Conservation (phyloP, 2,329 filamentous ascomycete genomes). For the Xylaria sp. region DNA sequence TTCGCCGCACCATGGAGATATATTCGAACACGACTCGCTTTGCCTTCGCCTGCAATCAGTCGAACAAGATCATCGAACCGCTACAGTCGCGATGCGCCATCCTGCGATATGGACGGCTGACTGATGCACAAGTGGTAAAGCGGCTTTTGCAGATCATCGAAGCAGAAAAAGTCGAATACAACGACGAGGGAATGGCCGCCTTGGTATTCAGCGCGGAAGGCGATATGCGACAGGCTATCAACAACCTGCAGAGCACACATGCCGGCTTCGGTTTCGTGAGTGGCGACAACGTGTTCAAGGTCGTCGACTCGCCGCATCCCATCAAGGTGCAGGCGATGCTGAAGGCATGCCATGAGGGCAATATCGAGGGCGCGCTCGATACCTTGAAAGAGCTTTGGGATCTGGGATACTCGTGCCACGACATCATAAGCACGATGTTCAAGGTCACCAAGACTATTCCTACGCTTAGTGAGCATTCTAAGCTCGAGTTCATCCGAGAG, state of each 20-base stretch:
- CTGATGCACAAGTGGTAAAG: slow-evolving; percentile 92
- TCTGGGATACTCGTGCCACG: slow-evolving; percentile 96
- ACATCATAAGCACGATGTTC: slow-evolving; percentile 99
- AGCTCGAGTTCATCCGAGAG: slow-evolving; percentile 97
- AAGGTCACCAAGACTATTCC: slow-evolving; percentile 96
- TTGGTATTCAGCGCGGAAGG: slow-evolving; percentile 97
- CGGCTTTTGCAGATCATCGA: slow-evolving; percentile 91
- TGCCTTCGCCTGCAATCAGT: slow-evolving; percentile 98
- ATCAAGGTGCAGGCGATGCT: slow-evolving; percentile 99
- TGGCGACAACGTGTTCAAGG: slow-evolving; percentile 96
- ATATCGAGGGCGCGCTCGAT: slow-evolving; percentile 88
- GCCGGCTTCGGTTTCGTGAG: slow-evolving; percentile 98
- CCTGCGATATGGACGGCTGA: slow-evolving; percentile 90
- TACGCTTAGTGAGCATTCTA: slow-evolving; percentile 90
- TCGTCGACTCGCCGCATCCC: slow-evolving; percentile 95
- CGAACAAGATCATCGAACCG: slow-evolving; percentile 99
- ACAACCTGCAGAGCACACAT: slow-evolving; percentile 93
- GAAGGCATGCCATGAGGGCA: slow-evolving; percentile 93
- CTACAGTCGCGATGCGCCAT: slow-evolving; percentile 97
- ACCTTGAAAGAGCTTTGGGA: slow-evolving; percentile 91
- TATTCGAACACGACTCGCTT: slow-evolving; percentile 97
- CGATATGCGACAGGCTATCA: slow-evolving; percentile 99
- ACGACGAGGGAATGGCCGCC: slow-evolving; percentile 94
- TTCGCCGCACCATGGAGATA: slow-evolving; percentile 97
- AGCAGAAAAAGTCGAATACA: slow-evolving; percentile 89